A percentile compares a stretch with the other conserved stretches of the same genome.
phyloP scores from a whole-genome alignment of 108 stramenopile species.

The Bacterosira constricta region DNA sequence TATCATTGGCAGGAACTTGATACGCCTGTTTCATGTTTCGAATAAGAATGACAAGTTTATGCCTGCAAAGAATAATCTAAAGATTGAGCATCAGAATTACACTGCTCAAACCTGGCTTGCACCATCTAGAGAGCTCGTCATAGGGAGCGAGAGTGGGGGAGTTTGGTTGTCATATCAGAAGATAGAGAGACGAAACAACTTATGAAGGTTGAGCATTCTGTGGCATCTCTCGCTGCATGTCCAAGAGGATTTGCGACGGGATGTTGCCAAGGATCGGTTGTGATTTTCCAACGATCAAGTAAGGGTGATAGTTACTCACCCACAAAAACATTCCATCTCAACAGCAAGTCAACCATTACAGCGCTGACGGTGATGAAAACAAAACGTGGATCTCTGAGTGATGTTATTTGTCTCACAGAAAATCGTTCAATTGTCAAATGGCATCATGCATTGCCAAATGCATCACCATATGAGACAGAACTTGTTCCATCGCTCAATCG shows the following conservation, averaged over 20 bases:
- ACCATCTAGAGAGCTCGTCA: constrained; percentile 1
- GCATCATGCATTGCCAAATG: not conserved
- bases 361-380: not conserved
- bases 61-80: not conserved
- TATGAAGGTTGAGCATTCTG: not conserved
- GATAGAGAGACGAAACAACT: not conserved
- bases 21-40: not conserved
- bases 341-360: not conserved
- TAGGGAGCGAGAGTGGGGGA: constrained; percentile 1
- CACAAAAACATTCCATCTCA: not conserved
- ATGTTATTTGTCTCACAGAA: constrained; percentile 3
- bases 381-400: too few relatives aligned
- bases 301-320: not conserved
- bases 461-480: not conserved
- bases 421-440: not conserved
- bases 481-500: constrained; percentile 3
- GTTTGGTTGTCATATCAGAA: not conserved
- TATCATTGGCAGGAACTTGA: not conserved
- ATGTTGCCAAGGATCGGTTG: not conserved
- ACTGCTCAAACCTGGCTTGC: constrained; percentile 14
- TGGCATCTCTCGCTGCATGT: not conserved
- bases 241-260: constrained; percentile 6
- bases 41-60: not conserved
- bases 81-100: not conserved
- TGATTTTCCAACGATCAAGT: not conserved